phyloP scores from a whole-genome alignment of 306 rosid genomes.

The Notholithocarpus densiflorus region DNA sequence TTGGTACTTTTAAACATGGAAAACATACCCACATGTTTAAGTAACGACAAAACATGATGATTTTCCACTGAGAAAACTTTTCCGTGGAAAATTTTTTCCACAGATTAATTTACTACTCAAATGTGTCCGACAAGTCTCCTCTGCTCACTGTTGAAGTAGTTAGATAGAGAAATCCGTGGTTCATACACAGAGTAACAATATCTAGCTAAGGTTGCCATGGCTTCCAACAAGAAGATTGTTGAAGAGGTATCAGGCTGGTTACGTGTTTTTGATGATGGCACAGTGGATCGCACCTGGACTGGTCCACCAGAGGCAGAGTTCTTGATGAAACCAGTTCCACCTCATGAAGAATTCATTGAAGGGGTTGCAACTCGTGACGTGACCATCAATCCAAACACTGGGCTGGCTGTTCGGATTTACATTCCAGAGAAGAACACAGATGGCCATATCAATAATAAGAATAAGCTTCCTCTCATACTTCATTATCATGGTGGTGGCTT shows the following conservation, averaged over 20 bases:
- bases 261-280: slow-evolving; percentile 2
- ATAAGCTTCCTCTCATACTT: background rate
- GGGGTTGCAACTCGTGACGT: slow-evolving; percentile 8
- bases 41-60: too few species aligned
- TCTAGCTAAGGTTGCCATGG: too few species aligned
- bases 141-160: too few species aligned
- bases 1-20: too few species aligned
- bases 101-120: too few species aligned
- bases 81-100: too few species aligned
- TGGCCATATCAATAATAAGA: too few species aligned
- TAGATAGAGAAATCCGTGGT: too few species aligned
- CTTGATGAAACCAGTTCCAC: background rate
- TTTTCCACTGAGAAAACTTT: too few species aligned
- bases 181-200: too few species aligned
- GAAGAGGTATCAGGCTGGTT: slow-evolving; percentile 9
- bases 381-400: background rate
- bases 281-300: slow-evolving; percentile 8
- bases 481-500: slow-evolving; percentile 11
- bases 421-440: background rate
- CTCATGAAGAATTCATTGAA: background rate
- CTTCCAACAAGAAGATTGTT: background rate
- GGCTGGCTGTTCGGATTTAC: background rate
- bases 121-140: too few species aligned
- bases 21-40: too few species aligned
- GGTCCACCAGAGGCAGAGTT: background rate